Evolutionary conservation across 1,284 basidiomycete species (phyloP).

Genomic region (Sanghuangporus sanghuang): DNA sequence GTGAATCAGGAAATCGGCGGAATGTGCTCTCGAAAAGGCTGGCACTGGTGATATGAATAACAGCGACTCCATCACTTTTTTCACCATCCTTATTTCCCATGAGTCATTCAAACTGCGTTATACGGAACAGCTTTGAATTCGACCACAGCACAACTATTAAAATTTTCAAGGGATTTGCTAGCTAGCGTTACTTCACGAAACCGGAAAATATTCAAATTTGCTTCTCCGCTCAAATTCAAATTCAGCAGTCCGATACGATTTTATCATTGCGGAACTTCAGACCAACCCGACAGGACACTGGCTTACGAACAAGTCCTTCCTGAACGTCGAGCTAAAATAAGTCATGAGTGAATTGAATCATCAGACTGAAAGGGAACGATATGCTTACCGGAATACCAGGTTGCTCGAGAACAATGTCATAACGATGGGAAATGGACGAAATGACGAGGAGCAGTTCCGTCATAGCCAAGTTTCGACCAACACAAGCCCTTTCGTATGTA

Average conservation of each 20-base stretch:
- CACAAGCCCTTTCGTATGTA: constrained; percentile 45
- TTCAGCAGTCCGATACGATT: background rate
- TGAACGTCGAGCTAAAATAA: constrained; percentile 50
- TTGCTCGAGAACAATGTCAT: constrained; percentile 60
- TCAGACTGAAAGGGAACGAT: background rate
- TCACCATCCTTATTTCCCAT: too few relatives aligned
- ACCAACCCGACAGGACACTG: constrained; percentile 59
- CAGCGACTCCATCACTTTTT: too few relatives aligned
- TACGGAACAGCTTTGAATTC: too few relatives aligned
- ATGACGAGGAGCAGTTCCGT: constrained; percentile 68
- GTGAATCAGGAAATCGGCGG: too few relatives aligned
- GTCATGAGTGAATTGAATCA: too few relatives aligned
- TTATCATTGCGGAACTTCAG: constrained; percentile 47
- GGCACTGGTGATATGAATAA: too few relatives aligned
- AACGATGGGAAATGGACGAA: constrained; percentile 65
- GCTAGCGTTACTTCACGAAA: too few relatives aligned
- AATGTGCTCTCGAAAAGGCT: too few relatives aligned
- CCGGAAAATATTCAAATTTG: too few relatives aligned
- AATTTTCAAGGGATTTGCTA: too few relatives aligned
- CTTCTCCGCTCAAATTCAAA: background rate
- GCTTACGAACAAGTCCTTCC: constrained; percentile 80
- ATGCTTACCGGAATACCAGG: constrained; percentile 34
- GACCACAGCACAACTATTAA: too few relatives aligned
- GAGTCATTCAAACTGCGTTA: too few relatives aligned
- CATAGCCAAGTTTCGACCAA: constrained; percentile 69